phyloP scores from a whole-genome alignment of 345 rosid genomes.

The Boechera retrofracta region DNA sequence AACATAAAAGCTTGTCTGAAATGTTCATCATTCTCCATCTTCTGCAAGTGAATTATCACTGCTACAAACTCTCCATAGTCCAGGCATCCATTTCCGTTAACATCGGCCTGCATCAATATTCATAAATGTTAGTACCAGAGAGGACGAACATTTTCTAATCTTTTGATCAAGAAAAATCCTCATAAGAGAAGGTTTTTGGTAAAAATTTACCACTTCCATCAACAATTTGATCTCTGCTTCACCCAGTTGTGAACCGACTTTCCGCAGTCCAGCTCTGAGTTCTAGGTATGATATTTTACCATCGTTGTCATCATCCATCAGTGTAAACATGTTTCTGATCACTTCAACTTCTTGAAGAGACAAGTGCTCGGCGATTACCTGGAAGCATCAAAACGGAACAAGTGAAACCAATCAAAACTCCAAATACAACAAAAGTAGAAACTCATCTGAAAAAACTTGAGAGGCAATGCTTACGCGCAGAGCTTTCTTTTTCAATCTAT shows the following conservation, averaged over 20 bases:
- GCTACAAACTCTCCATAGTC: slow-evolving; percentile 98
- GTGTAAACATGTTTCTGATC: slow-evolving; percentile 84
- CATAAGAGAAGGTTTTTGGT: neutral
- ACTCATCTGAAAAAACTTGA: neutral
- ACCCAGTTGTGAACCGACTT: slow-evolving; percentile 86
- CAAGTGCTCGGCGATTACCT: slow-evolving; percentile 98
- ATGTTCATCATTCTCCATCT: slow-evolving; percentile 98
- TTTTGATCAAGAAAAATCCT: slow-evolving; percentile 6
- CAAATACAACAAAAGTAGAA: neutral
- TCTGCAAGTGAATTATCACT: slow-evolving; percentile 94
- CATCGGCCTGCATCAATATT: slow-evolving; percentile 75
- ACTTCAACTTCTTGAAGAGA: slow-evolving; percentile 88
- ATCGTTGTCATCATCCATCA: slow-evolving; percentile 90
- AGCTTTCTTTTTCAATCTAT: slow-evolving; percentile 94
- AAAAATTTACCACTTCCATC: slow-evolving; percentile 87
- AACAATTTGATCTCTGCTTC: slow-evolving; percentile 94
- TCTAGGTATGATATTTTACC: slow-evolving; percentile 87
- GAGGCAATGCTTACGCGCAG: slow-evolving; percentile 59
- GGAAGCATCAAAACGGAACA: slow-evolving; percentile 18
- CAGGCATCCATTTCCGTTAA: slow-evolving; percentile 83
- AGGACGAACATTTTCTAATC: neutral
- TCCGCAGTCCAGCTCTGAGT: slow-evolving; percentile 82
- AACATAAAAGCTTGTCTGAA: slow-evolving; percentile 90
- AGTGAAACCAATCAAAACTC: slow-evolving; percentile 21
- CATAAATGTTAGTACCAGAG: slow-evolving; percentile 16